phyloP scores from a whole-genome alignment of 148 eudicot genomes.

The Bassia scoparia region DNA sequence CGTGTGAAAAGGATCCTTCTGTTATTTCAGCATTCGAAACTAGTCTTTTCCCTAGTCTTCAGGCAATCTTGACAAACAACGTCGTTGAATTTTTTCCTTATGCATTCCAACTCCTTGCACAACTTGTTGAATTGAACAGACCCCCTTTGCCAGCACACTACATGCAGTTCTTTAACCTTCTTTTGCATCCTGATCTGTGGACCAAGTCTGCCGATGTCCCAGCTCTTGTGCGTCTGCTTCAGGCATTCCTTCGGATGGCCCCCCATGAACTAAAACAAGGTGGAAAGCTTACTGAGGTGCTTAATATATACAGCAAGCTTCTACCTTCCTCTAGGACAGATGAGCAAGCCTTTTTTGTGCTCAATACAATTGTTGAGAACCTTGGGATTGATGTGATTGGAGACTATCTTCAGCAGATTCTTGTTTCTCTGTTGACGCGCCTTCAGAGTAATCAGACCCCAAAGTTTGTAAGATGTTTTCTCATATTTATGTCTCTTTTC shows the following conservation, averaged over 20 bases:
- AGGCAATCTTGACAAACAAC: slow-evolving; percentile 56
- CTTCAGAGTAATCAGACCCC: slow-evolving; percentile 57
- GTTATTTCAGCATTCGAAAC: slow-evolving; percentile 68
- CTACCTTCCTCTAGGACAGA: slow-evolving; percentile 69
- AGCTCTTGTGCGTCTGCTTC: slow-evolving; percentile 89
- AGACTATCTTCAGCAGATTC: slow-evolving; percentile 51
- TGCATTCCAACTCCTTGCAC: slow-evolving; percentile 91
- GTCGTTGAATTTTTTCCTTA: slow-evolving; percentile 89
- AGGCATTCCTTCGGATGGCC: slow-evolving; percentile 88
- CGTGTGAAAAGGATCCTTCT: slow-evolving; percentile 67
- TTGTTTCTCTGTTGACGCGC: slow-evolving; percentile 58
- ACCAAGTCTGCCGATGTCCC: slow-evolving; percentile 87
- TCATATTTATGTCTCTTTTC: slow-evolving; percentile 84
- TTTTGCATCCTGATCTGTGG: slow-evolving; percentile 75
- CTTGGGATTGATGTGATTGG: slow-evolving; percentile 68
- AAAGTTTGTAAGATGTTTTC: slow-evolving; percentile 66
- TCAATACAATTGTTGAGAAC: slow-evolving; percentile 79
- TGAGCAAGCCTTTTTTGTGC: slow-evolving; percentile 90
- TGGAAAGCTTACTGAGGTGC: slow-evolving; percentile 58
- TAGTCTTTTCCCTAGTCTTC: slow-evolving; percentile 69
- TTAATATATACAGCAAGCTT: slow-evolving; percentile 68
- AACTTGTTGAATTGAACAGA: slow-evolving; percentile 83
- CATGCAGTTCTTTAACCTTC: slow-evolving; percentile 75
- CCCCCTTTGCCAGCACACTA: slow-evolving; percentile 67
- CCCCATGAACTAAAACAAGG: slow-evolving; percentile 68